Evolutionary conservation across 2,329 filamentous ascomycete species (phyloP).

Genomic region (Colletotrichum plurivorum): DNA sequence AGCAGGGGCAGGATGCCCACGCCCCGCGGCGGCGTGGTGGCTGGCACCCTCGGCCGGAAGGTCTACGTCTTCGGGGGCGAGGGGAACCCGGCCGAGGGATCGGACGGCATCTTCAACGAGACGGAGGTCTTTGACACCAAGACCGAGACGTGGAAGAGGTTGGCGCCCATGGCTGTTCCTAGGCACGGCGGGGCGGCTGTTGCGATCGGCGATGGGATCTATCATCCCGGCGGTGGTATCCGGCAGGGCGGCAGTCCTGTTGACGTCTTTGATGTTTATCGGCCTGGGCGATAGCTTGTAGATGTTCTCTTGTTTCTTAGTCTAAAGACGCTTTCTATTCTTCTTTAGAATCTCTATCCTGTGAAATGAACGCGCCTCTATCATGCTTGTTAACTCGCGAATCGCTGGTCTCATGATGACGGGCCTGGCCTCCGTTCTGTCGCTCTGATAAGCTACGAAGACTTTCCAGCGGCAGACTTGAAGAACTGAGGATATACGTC

Average conservation of each 20-base stretch:
- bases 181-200: neutral
- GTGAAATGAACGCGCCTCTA: too few species aligned
- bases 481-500: conserved; percentile 88
- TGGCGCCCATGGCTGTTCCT: neutral
- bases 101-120: conserved; percentile 36
- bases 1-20: conserved; percentile 52
- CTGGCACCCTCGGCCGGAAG: conserved; percentile 44
- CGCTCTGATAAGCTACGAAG: neutral
- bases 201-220: neutral
- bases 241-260: conserved; percentile 1
- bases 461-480: conserved; percentile 61
- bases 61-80: conserved; percentile 57
- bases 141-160: neutral
- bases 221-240: neutral
- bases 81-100: conserved; percentile 45
- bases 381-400: too few species aligned
- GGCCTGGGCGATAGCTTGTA: neutral
- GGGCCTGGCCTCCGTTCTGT: too few species aligned
- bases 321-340: neutral
- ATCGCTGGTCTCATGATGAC: too few species aligned
- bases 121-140: conserved; percentile 18
- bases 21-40: conserved; percentile 51
- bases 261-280: neutral
- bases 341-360: neutral
- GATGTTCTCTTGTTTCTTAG: too few species aligned